A percentile compares a stretch with the other conserved stretches of the same genome.
Evolutionary conservation across 106 monocot genomes (phyloP).

Genomic region (Dioscorea zingiberensis): DNA sequence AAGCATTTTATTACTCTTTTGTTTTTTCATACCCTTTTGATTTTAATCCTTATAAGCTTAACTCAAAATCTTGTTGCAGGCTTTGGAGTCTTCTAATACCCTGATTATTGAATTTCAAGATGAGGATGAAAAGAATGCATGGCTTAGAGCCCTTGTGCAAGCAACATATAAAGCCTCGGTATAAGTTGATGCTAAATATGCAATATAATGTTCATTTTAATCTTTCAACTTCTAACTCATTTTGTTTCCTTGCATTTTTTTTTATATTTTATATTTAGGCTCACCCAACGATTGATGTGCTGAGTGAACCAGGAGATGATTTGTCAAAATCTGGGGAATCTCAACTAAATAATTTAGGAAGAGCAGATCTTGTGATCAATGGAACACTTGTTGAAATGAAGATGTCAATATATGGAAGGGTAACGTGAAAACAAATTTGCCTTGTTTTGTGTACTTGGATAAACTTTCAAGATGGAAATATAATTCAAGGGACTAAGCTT

Average conservation of each 20-base stretch:
- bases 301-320: conserved; percentile 37
- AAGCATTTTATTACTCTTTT: no score
- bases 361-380: conserved; percentile 73
- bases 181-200: not conserved
- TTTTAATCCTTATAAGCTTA: not conserved
- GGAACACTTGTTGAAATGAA: conserved; percentile 76
- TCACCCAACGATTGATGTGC: conserved; percentile 56
- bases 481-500: no score
- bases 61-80: conserved; percentile 31
- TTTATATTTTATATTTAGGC: conserved; percentile 29
- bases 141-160: conserved; percentile 81
- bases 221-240: not conserved
- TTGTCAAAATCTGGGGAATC: conserved; percentile 20
- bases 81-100: conserved; percentile 83
- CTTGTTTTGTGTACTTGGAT: no score
- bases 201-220: conserved; percentile 2
- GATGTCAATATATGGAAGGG: conserved; percentile 80
- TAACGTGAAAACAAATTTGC: conserved; percentile 11
- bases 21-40: not conserved
- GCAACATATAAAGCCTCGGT: conserved; percentile 90
- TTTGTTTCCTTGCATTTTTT: not conserved
- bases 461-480: no score
- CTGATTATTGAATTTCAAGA: conserved; percentile 77
- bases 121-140: conserved; percentile 58
- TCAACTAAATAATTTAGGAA: conserved; percentile 21